A percentile compares a stretch with the other conserved stretches of the same genome.
These are phyloP conservation scores for Debaryomycetaceae sp. DNA, from an alignment of 1,139 yeast genomes.

Conservation along the genomic window DNA sequence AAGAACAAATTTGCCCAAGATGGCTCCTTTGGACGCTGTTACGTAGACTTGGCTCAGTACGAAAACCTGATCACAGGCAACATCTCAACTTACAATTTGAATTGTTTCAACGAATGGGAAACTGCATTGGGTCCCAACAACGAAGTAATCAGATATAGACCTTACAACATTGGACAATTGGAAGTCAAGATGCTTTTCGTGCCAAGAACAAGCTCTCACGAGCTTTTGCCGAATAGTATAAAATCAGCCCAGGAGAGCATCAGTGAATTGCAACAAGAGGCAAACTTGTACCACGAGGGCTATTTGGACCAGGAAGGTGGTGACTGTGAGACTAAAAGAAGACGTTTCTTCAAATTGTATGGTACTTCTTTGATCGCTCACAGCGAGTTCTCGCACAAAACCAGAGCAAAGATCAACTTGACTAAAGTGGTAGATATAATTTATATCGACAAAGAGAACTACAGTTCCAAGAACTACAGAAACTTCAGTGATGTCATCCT, in stretches of 20 bases:
- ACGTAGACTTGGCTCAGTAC: constrained; percentile 60
- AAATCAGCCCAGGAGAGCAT: constrained; percentile 54
- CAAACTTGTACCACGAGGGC: constrained; percentile 47
- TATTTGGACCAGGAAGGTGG: constrained; percentile 78
- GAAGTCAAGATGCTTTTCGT: constrained; percentile 72
- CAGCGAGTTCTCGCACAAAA: constrained; percentile 57
- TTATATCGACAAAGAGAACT: constrained; percentile 46
- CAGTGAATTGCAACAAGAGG: constrained; percentile 42
- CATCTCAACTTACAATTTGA: constrained; percentile 50
- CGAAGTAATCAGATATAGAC: constrained; percentile 35
- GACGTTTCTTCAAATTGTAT: constrained; percentile 57
- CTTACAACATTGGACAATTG: constrained; percentile 65
- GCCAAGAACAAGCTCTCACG: constrained; percentile 55
- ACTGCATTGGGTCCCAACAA: constrained; percentile 28
- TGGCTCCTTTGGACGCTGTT: constrained; percentile 84
- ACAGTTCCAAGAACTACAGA: constrained; percentile 37
- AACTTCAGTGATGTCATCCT: constrained; percentile 63
- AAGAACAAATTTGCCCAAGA: constrained; percentile 64
- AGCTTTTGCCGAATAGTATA: constrained; percentile 65
- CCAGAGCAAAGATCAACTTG: constrained; percentile 66
- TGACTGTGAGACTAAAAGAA: constrained; percentile 61
- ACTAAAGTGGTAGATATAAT: constrained; percentile 55
- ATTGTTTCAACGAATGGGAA: constrained; percentile 84
- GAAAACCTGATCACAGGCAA: constrained; percentile 54
- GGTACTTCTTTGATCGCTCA: constrained; percentile 66